Evolutionary conservation across 2,329 filamentous ascomycete species (phyloP).

Genomic region (Fusarium abutilonis): DNA sequence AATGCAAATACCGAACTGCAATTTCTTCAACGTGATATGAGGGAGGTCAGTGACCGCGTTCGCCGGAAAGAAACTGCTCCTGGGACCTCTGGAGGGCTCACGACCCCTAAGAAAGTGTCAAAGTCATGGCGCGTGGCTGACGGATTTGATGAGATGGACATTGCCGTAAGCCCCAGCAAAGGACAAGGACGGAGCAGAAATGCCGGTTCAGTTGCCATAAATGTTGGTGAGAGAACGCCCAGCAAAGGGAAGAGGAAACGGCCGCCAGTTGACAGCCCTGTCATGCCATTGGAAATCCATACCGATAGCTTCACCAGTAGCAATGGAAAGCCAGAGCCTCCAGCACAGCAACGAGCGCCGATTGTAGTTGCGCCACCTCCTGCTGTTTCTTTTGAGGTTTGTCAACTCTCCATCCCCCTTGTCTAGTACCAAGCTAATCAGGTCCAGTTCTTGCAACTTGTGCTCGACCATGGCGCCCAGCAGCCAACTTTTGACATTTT

Average conservation of each 20-base stretch:
- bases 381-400: conserved; percentile 59
- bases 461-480: conserved; percentile 70
- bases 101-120: conserved; percentile 69
- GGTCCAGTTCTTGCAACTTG: conserved; percentile 67
- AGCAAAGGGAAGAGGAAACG: conserved; percentile 78
- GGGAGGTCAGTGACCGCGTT: conserved; percentile 63
- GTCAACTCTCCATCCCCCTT: conserved; percentile 17
- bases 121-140: conserved; percentile 71
- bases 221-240: conserved; percentile 66
- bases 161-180: conserved; percentile 64
- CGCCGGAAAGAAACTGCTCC: conserved; percentile 57
- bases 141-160: conserved; percentile 77
- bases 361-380: conserved; percentile 41
- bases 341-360: conserved; percentile 31
- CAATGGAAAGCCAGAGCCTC: conserved; percentile 42
- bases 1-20: conserved; percentile 74
- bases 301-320: conserved; percentile 54
- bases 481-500: conserved; percentile 75
- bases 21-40: conserved; percentile 77
- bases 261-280: conserved; percentile 71
- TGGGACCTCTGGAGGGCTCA: conserved; percentile 41
- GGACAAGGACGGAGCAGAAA: conserved; percentile 55
- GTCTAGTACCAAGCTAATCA: conserved; percentile 36
- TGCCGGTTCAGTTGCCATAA: conserved; percentile 55
- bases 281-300: conserved; percentile 66